Base-by-base conservation (phyloP, 345 rosid species). In the Salix purpurea region DNA sequence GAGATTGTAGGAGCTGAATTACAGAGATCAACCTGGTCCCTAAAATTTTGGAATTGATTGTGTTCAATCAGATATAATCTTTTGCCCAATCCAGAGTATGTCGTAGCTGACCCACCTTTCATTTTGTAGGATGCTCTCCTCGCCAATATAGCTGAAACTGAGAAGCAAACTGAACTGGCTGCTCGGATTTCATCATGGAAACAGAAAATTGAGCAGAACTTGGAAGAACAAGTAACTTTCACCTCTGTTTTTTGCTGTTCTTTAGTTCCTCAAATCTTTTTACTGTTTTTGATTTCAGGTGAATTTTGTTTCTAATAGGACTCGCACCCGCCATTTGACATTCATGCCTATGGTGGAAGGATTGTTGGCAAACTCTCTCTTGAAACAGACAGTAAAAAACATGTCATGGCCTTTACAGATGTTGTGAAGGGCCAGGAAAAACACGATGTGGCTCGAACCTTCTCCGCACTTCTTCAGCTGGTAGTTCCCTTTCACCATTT, bases 391-490 rank as follows among this genome's bases (percentile, higher is more conserved):
- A 62, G 73, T 40, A 0, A 40, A 21, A 83, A 71, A 76, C 78
- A 77, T 73, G 78, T 72, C 18, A 73, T 70, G 76, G 82, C 97
- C 37, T 96, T 96, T 48, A 77, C 90, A 23, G 90, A 88, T 81
- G 83, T 89, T 50, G 97, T 91, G 61, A 83, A 73, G 78, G 95
- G 90, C 80, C 97, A 87, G 79, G 92, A 90, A 56, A 94, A 88
- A 88, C 96, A 91, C 69, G 94, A 94, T 15, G 90, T 94, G 61
- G 98, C 98, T 68, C 94, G 99, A 80, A 74, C 92, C 32, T 96
- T 96, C 85, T 94, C 98, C 7, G 97, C 97, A 3, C 96, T 96
- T 77, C 99, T 96, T 77, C 99, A 96, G 82, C 85, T 96, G 96
- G 97, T 96, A 90, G 83, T 72, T 74, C 26, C 70, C 70, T 60